Evolutionary conservation across 2,329 filamentous ascomycete species (phyloP).

Genomic region (Hypoxylon sp.): DNA sequence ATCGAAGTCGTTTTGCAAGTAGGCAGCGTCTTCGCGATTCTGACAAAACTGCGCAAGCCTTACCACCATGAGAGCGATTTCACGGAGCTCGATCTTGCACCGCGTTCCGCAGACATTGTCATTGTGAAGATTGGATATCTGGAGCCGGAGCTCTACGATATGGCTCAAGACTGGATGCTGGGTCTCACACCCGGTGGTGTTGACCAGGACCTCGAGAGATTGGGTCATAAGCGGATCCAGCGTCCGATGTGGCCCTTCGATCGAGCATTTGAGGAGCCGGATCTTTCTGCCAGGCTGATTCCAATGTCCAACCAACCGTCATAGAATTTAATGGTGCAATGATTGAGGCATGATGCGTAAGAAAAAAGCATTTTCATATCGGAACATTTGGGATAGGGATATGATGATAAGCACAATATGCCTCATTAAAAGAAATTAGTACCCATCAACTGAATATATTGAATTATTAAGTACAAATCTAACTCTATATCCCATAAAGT

Average conservation of each 20-base stretch:
- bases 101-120: constrained; percentile 62
- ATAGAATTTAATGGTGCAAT: constrained; percentile 5
- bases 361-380: no score
- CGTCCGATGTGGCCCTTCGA: constrained; percentile 64
- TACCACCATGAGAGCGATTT: constrained; percentile 67
- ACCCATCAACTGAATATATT: no score
- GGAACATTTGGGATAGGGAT: no score
- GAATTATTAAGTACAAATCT: no score
- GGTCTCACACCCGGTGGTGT: constrained; percentile 66
- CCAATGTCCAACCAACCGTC: constrained; percentile 51
- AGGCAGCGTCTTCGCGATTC: constrained; percentile 63
- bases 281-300: constrained; percentile 55
- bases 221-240: constrained; percentile 62
- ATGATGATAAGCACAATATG: background rate
- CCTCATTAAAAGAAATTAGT: no score
- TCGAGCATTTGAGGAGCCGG: constrained; percentile 51
- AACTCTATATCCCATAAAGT: no score
- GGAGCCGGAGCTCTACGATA: constrained; percentile 66
- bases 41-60: constrained; percentile 65
- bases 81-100: constrained; percentile 60
- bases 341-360: background rate
- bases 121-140: constrained; percentile 69
- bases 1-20: constrained; percentile 64
- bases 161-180: constrained; percentile 67
- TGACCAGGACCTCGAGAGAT: constrained; percentile 62